Evolutionary conservation across 2,329 filamentous ascomycete genomes (phyloP).

Genomic region (Botrytis cinerea): DNA sequence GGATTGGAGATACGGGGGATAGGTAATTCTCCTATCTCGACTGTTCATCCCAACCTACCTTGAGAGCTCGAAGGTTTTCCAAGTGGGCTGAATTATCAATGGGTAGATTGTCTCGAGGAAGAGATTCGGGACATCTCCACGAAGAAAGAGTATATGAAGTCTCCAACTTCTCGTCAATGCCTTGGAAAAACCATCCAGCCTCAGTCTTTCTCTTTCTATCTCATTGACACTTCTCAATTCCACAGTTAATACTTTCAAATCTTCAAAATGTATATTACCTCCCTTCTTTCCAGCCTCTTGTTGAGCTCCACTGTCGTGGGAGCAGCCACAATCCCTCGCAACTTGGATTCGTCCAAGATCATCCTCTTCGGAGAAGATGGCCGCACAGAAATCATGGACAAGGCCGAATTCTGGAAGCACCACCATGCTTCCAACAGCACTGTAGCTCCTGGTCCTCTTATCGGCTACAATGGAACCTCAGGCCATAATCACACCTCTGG

Average conservation of each 20-base stretch:
- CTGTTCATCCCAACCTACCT: constrained; percentile 2
- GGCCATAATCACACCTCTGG: not conserved
- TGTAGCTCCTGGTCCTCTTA: not conserved
- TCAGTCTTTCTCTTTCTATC: constrained; percentile 10
- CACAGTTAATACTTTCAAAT: not conserved
- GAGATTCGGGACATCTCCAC: not conserved
- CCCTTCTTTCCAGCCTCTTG: constrained; percentile 11
- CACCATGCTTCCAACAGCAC: not conserved
- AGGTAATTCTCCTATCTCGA: not conserved
- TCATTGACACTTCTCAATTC: not conserved
- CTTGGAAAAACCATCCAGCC: not conserved
- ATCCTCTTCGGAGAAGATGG: constrained; percentile 8
- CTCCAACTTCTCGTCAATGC: not conserved
- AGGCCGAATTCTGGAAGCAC: constrained; percentile 8
- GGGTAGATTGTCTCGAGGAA: not conserved
- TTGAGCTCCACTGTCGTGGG: constrained; percentile 6
- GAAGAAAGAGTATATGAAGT: constrained; percentile 6
- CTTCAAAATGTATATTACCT: constrained; percentile 12
- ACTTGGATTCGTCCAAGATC: constrained; percentile 1
- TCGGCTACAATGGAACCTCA: not conserved
- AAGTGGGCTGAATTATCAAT: not conserved
- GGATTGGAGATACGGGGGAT: not conserved
- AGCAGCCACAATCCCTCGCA: not conserved
- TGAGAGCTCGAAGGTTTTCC: not conserved
- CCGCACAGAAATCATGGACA: constrained; percentile 17